phyloP scores from a whole-genome alignment of 2,329 filamentous ascomycete genomes.

The Alternaria sp. region DNA sequence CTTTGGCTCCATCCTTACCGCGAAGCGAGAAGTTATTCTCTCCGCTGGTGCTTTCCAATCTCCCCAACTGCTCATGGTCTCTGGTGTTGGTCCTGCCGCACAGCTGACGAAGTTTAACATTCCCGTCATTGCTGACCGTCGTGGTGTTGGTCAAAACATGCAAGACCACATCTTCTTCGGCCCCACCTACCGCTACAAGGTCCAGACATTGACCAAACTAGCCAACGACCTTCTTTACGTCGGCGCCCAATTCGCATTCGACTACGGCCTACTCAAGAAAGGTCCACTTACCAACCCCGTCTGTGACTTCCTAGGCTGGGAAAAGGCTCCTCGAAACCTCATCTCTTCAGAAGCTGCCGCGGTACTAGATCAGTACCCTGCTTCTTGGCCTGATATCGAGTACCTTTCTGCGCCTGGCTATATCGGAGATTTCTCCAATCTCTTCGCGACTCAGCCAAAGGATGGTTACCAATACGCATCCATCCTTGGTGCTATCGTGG shows the following conservation, averaged over 20 bases:
- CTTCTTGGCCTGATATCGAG: slow-evolving; percentile 40
- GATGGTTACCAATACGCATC: slow-evolving; percentile 44
- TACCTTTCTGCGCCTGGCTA: slow-evolving; percentile 26
- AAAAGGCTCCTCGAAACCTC: slow-evolving; percentile 27
- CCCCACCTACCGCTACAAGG: slow-evolving; percentile 26
- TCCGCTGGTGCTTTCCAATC: slow-evolving; percentile 56
- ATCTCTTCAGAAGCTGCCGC: slow-evolving; percentile 15
- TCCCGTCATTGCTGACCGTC: slow-evolving; percentile 26
- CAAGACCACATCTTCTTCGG: slow-evolving; percentile 34
- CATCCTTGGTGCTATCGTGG: slow-evolving; percentile 41
- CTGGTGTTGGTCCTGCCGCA: slow-evolving; percentile 44
- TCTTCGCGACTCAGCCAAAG: slow-evolving; percentile 30
- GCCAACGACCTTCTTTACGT: slow-evolving; percentile 31
- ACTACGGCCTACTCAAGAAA: slow-evolving; percentile 16
- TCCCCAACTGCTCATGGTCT: slow-evolving; percentile 52
- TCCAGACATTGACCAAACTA: slow-evolving; percentile 24
- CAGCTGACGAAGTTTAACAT: slow-evolving; percentile 30
- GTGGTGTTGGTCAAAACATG: slow-evolving; percentile 41
- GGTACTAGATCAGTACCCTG: slow-evolving; percentile 22
- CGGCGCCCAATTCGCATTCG: slow-evolving; percentile 10
- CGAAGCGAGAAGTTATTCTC: slow-evolving; percentile 55
- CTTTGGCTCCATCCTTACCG: slow-evolving; percentile 26
- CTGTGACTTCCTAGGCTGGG: slow-evolving; percentile 36
- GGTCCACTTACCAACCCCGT: slow-evolving; percentile 32
- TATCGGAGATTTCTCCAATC: slow-evolving; percentile 27